Evolutionary conservation across 106 monocot genomes (phyloP), one percentile per base, ranked within the genome.

Genomic region (Iris macrosiphon): DNA sequence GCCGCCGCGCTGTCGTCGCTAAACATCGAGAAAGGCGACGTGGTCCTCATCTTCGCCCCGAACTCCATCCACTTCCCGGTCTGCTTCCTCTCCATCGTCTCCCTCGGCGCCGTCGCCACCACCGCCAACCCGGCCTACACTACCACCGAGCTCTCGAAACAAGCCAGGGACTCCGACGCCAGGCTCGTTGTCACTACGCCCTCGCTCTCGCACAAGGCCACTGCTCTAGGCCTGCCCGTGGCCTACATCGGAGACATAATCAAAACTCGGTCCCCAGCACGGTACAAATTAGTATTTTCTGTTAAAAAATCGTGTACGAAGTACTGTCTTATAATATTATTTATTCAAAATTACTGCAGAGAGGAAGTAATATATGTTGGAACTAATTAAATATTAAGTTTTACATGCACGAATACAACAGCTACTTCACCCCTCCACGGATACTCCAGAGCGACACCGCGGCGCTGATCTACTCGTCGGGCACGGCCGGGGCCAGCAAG

Each of bases 41-140:
- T 84, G 25, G 81, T 80, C 45, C 83, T 93, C 66, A 41, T 93
- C 69, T 66, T 93, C 62, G 74, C 93, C 37, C 93, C 88, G 10
- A 81, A 80, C 58, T 88, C 84, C 42, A 24, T 79, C 56, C 47
- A 72, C 78, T 81, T 88, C 88, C 88, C 88, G 40, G 67, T 93
- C 60, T 69, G 68, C 70, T 46, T 80, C 60, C 88, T 93, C 57
- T 77, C 93, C 31, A 75, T 81, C 39, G 55, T 81, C 62, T 84
- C 84, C 34, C 61, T 88, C 39, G 88, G 93, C 44, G 88, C 80
- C 54, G 70, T 93, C 31, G 57, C 88, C 63, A 93, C 93, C 69
- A 83, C 93, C 55, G 64, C 79, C 55, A 93, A 93, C 63, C 88
- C 88, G 5, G 65, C 79, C 55, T 81, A 84, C 74, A 95, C 89